Evolutionary conservation across 2,329 filamentous ascomycete genomes (phyloP).

Genomic region (Periconia sp.): DNA sequence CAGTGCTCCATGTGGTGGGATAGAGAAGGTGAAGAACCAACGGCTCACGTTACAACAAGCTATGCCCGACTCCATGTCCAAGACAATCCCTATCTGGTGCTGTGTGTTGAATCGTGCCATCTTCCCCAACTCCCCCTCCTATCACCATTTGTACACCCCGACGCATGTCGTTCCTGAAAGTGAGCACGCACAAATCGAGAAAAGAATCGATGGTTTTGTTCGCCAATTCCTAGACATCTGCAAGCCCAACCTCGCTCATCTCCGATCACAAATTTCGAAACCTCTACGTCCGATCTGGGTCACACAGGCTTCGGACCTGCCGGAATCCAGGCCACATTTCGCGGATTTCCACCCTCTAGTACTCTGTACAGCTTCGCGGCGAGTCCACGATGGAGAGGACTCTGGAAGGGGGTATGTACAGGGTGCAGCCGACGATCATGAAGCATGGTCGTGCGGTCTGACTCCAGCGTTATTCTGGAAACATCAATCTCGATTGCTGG

Average conservation of each 20-base stretch:
- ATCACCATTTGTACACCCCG: conserved; percentile 67
- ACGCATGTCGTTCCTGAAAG: conserved; percentile 71
- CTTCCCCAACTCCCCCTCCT: conserved; percentile 60
- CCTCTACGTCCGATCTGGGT: conserved; percentile 81
- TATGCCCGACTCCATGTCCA: conserved; percentile 93
- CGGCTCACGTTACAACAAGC: conserved; percentile 23
- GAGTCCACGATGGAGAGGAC: conserved; percentile 68
- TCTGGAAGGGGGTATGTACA: conserved; percentile 82
- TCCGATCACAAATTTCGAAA: conserved; percentile 63
- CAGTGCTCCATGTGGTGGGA: conserved; percentile 29
- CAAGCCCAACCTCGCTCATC: conserved; percentile 57
- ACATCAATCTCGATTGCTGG: conserved; percentile 62
- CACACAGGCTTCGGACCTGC: conserved; percentile 63
- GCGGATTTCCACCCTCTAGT: conserved; percentile 70
- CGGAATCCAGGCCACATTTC: conserved; percentile 52
- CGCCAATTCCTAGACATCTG: conserved; percentile 56
- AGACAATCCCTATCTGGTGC: conserved; percentile 94
- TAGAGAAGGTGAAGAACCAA: not conserved
- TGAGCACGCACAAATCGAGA: conserved; percentile 77
- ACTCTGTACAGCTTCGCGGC: conserved; percentile 80
- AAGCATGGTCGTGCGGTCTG: conserved; percentile 85
- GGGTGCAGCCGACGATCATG: conserved; percentile 90
- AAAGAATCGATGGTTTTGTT: conserved; percentile 60
- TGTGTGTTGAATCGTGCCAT: conserved; percentile 78
- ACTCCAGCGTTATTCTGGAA: conserved; percentile 80